phyloP scores from a whole-genome alignment of 805 yeast species.

The Wickerhamiella alocasiicola region DNA sequence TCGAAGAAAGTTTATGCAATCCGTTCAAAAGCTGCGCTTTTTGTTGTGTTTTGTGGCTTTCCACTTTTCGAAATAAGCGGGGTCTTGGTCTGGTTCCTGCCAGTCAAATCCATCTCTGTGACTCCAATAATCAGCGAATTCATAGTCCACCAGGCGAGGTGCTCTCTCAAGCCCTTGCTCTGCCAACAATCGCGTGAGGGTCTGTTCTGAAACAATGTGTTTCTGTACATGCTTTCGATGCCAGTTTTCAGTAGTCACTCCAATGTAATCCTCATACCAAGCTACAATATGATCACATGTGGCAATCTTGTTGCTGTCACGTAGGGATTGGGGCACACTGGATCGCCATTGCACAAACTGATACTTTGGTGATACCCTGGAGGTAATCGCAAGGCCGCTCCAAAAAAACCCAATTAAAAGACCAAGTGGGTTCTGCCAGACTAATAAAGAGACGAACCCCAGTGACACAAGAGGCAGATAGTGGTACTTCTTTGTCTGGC shows the following conservation, averaged over 20 bases:
- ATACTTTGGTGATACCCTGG: not conserved
- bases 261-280: slow-evolving; percentile 18
- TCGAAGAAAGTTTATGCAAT: no score
- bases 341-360: slow-evolving; percentile 12
- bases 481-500: not conserved
- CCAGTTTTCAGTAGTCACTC: slow-evolving; percentile 11
- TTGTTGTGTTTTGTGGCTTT: no score
- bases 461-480: not conserved
- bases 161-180: slow-evolving; percentile 15
- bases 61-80: slow-evolving; percentile 27
- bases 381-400: slow-evolving; percentile 11
- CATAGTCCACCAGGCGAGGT: slow-evolving; percentile 2
- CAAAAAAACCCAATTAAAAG: slow-evolving; percentile 10
- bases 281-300: slow-evolving; percentile 20
- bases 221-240: slow-evolving; percentile 7
- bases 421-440: slow-evolving; percentile 8
- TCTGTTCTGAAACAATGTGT: slow-evolving; percentile 2
- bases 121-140: slow-evolving; percentile 20
- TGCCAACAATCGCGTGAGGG: slow-evolving; percentile 12
- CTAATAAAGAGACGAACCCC: not conserved
- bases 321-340: not conserved
- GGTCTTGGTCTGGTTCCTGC: slow-evolving; percentile 44
- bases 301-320: slow-evolving; percentile 11
- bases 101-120: slow-evolving; percentile 36
- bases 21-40: no score